phyloP scores from a whole-genome alignment of 1,284 basidiomycete genomes.

The Grifola frondosa region DNA sequence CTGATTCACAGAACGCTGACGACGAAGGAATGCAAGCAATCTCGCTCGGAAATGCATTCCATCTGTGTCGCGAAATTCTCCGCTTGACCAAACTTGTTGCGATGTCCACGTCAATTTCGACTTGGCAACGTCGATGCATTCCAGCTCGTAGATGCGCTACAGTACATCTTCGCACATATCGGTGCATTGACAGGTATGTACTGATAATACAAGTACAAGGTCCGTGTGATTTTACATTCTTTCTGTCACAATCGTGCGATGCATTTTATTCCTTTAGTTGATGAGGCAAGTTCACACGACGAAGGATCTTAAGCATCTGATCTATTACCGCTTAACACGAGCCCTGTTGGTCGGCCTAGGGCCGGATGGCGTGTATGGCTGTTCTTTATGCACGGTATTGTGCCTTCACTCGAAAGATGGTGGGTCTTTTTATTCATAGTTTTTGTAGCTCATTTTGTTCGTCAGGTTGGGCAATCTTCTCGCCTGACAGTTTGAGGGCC shows the following conservation, averaged over 20 bases:
- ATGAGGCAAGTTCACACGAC: slow-evolving; percentile 99
- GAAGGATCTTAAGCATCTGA: slow-evolving; percentile 97
- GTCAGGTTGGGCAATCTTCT: slow-evolving; percentile 93
- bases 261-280: too few species aligned
- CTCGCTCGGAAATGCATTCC: slow-evolving; percentile 98
- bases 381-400: slow-evolving; percentile 98
- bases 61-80: slow-evolving; percentile 94
- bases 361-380: slow-evolving; percentile 99
- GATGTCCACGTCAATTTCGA: slow-evolving; percentile 98
- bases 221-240: slow-evolving; percentile 38
- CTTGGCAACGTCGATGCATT: slow-evolving; percentile 98
- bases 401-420: slow-evolving; percentile 95
- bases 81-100: slow-evolving; percentile 95
- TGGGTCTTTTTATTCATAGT: slow-evolving; percentile 27
- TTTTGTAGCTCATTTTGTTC: not conserved
- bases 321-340: slow-evolving; percentile 99
- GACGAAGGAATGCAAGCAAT: slow-evolving; percentile 99
- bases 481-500: slow-evolving; percentile 95
- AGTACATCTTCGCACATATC: slow-evolving; percentile 97
- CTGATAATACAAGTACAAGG: slow-evolving; percentile 98
- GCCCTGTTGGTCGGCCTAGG: slow-evolving; percentile 98
- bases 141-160: slow-evolving; percentile 96
- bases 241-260: not conserved
- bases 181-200: slow-evolving; percentile 99
- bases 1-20: slow-evolving; percentile 80